These are phyloP conservation scores for Omphalea diandra DNA, from an alignment of 441 rosid genomes.

Conservation along the genomic window DNA sequence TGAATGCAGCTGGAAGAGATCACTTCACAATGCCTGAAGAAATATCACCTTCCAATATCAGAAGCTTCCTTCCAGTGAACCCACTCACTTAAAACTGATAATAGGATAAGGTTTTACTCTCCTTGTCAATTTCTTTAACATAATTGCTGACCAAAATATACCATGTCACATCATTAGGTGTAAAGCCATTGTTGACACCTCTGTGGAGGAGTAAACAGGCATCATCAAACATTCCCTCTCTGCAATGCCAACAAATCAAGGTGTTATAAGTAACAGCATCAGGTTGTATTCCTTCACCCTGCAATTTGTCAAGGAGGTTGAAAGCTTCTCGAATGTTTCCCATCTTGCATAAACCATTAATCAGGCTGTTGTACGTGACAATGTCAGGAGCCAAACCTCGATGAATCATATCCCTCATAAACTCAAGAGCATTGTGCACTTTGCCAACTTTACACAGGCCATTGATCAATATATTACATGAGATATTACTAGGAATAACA, in stretches of 20 bases:
- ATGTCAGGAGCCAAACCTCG: slow-evolving; percentile 69
- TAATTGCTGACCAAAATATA: slow-evolving; percentile 50
- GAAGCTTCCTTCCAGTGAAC: slow-evolving; percentile 11
- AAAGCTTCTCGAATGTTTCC: slow-evolving; percentile 61
- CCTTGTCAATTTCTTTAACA: slow-evolving; percentile 23
- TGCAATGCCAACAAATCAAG: slow-evolving; percentile 69
- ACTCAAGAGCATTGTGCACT: slow-evolving; percentile 60
- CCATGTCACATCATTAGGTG: slow-evolving; percentile 69
- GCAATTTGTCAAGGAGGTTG: slow-evolving; percentile 56
- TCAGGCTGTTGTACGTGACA: slow-evolving; percentile 72
- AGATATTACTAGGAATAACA: slow-evolving; percentile 47
- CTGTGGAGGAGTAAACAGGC: slow-evolving; percentile 55
- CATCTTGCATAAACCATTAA: slow-evolving; percentile 70
- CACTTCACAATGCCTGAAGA: slow-evolving; percentile 12
- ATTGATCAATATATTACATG: slow-evolving; percentile 73
- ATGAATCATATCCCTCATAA: slow-evolving; percentile 66
- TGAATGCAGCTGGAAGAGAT: not conserved
- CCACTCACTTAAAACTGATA: slow-evolving; percentile 14
- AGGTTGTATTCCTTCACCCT: slow-evolving; percentile 66
- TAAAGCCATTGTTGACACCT: slow-evolving; percentile 54
- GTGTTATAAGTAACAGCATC: slow-evolving; percentile 81
- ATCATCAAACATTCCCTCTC: slow-evolving; percentile 53
- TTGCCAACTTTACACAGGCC: slow-evolving; percentile 59
- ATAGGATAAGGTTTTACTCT: slow-evolving; percentile 9
- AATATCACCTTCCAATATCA: slow-evolving; percentile 12